Evolutionary conservation across 2,329 filamentous ascomycete species (phyloP).

Genomic region (Fusarium sp.): DNA sequence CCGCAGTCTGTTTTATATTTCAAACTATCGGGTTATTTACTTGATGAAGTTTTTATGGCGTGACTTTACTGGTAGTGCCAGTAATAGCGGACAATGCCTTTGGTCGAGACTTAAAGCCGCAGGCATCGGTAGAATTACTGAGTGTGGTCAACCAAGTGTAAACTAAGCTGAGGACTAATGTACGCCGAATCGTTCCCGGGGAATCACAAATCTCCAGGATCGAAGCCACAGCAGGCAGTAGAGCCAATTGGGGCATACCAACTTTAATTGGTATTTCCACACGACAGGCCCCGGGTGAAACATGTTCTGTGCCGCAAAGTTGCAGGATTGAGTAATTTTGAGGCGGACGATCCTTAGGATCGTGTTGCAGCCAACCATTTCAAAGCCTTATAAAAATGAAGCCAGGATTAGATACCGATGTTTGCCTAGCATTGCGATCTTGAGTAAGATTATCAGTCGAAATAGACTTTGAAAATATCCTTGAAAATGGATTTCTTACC

Average conservation of each 20-base stretch:
- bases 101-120: too few relatives aligned
- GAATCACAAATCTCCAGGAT: neutral
- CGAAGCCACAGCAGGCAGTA: too few relatives aligned
- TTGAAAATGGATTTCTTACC: too few relatives aligned
- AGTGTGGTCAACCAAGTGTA: neutral
- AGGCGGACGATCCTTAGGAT: neutral
- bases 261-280: neutral
- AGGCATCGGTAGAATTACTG: neutral
- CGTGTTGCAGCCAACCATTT: neutral
- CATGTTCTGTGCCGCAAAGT: too few relatives aligned
- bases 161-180: neutral
- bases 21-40: neutral
- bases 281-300: too few relatives aligned
- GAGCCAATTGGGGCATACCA: too few relatives aligned
- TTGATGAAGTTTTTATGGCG: neutral
- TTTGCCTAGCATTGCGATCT: neutral
- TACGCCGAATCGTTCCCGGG: neutral
- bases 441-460: too few relatives aligned
- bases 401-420: neutral
- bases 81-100: neutral
- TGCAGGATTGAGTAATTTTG: neutral
- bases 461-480: too few relatives aligned
- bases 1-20: conserved; percentile 6
- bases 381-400: neutral
- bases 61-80: neutral